Evolutionary conservation across 257 asterid species (phyloP), one percentile per base, ranked within the genome.

Genomic region (Verbascum thapsus): DNA sequence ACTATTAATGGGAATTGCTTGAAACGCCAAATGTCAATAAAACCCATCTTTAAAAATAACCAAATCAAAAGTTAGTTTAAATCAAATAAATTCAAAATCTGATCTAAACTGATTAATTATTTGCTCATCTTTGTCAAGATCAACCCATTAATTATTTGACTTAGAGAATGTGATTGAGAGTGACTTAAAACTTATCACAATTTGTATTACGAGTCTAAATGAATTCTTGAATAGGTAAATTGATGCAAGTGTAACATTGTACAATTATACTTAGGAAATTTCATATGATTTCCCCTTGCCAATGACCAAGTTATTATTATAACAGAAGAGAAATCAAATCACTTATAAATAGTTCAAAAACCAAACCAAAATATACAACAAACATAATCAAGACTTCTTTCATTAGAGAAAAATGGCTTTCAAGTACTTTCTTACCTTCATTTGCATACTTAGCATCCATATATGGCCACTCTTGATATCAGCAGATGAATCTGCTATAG

Each of bases 381-480:
- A 35, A 2, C 32, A 44, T 11, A n/a, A 58, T 61, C 56, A 12
- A 26, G 2, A 26, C 5, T 44, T 16, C 30, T 15, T 32, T 1
- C 15, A 11, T 10, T 35, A 18, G 19, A 60, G 48, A 12, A 19
- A 63, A 23, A 64, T 52, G 70, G 62, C 44, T 22, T 53, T 52
- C 61, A 52, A n/a, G 23, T 32, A 51, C 53, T 64, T 40, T 13
- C 44, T 52, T 11, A 26, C 58, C 58, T 4, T 52, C 40, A 52
- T 26, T 26, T 52, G 58, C 58, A 52, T 52, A 26, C 32, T 26
- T 26, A 26, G 32, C 32, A 1, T 26, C 32, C 32, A 26, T 26
- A 1, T 26, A 5, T 26, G 2, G 5, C 32, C 32, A 26, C n/a
- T n/a, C n/a, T n/a, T 47, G 53, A 47, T 7, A 47, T 26, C 53